Conservation (phyloP, 129 eudicot species). For the Lactuca saligna region DNA sequence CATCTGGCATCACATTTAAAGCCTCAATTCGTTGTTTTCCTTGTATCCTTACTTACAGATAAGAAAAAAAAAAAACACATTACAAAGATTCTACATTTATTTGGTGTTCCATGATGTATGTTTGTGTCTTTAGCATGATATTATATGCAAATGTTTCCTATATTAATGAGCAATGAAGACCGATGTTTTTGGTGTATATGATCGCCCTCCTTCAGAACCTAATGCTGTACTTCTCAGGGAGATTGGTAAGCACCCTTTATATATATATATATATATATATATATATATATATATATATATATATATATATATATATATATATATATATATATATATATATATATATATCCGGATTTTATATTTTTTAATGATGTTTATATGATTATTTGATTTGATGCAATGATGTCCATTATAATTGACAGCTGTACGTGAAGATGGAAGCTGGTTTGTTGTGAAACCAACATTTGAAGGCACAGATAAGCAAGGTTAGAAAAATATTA, state of each 20-base stretch:
- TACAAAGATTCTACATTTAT: neutral
- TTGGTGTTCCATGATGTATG: neutral
- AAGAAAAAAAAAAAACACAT: too few relatives aligned
- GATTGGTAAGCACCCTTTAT: conserved; percentile 60
- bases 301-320: too few relatives aligned
- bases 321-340: too few relatives aligned
- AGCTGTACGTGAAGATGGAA: conserved; percentile 92
- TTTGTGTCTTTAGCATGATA: neutral
- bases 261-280: too few relatives aligned
- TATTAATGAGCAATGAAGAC: conserved; percentile 50
- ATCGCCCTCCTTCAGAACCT: conserved; percentile 91
- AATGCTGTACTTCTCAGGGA: conserved; percentile 77
- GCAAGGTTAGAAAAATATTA: conserved; percentile 49
- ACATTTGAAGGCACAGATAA: conserved; percentile 46
- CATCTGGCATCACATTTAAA: conserved; percentile 71
- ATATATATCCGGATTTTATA: neutral
- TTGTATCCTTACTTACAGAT: conserved; percentile 61
- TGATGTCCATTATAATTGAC: conserved; percentile 51
- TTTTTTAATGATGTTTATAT: neutral
- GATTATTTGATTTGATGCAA: conserved; percentile 13
- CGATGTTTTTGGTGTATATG: conserved; percentile 92
- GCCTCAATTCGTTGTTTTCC: conserved; percentile 94
- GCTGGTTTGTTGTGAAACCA: conserved; percentile 80
- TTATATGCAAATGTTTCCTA: conserved; percentile 27
- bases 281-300: too few relatives aligned